Evolutionary conservation across 257 asterid species (phyloP), one percentile per base, ranked within the genome.

Genomic region (Nicotiana tabacum): DNA sequence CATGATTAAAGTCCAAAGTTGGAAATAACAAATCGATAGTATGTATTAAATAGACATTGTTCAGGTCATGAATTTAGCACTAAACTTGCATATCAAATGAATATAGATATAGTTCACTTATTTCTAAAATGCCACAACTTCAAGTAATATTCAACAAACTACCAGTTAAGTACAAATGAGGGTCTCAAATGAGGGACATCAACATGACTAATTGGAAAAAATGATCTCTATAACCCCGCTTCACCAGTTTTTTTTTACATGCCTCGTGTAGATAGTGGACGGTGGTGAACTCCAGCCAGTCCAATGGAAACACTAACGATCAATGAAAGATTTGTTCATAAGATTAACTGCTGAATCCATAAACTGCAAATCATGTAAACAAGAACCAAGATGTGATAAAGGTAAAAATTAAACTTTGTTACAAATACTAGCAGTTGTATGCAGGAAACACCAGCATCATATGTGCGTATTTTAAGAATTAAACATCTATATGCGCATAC

Each of bases 271-370:
- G 6, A 53, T 53, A 53, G 16, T 13, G 3, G 2, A 53, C 58
- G 4, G 2, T 13, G 58, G 58, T 53, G 58, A 53, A 53, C 58
- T 21, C 66, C 66, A 61, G 66, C 32, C 66, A 24, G 66, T 61
- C 15, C 66, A 21, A 61, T 2, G 32, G 66, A 61, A 81, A 66
- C 15, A 21, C 90, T 92, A 90, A 83, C 92, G 92, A 56, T 92
- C 97, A 21, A 90, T 87, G 67, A 88, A 90, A 58, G 94, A 86
- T 83, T 89, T 88, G 90, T 90, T 89, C 91, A 94, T 95, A 77
- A 94, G 93, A 81, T 91, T 89, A 61, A 92, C 91, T 0, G 99
- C 98, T 46, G 97, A 91, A 89, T 95, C 99, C 99, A 95, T 90
- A 86, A 95, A 92, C 91, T 91, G 86, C 83, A 82, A 80, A 43